These are phyloP conservation scores for Capronia americana DNA, from an alignment of 2,329 filamentous ascomycete genomes.

Conservation along the genomic window DNA sequence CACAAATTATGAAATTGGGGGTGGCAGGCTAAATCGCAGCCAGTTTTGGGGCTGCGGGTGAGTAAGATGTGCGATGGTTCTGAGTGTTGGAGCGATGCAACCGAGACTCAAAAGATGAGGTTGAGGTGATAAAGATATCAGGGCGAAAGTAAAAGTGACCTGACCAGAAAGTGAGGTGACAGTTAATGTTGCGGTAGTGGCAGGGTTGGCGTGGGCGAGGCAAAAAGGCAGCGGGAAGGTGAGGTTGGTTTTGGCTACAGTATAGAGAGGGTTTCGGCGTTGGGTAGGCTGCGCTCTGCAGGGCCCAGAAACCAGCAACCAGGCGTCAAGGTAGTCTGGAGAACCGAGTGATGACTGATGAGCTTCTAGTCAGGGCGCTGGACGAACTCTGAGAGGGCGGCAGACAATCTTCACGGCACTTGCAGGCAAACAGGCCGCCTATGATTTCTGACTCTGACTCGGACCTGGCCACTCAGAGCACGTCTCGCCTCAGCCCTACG, in stretches of 20 bases:
- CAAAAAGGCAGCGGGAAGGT: constrained; percentile 24
- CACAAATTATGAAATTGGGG: constrained; percentile 34
- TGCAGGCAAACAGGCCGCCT: constrained; percentile 21
- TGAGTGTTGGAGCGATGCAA: constrained; percentile 1
- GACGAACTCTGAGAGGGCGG: constrained; percentile 20
- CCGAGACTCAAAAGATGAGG: constrained; percentile 1
- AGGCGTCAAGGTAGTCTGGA: constrained; percentile 14
- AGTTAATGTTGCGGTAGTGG: constrained; percentile 13
- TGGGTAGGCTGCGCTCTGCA: constrained; percentile 22
- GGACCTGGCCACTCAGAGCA: constrained; percentile 28
- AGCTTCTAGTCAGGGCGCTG: constrained; percentile 24
- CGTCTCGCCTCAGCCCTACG: constrained; percentile 26
- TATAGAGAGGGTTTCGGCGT: constrained; percentile 19
- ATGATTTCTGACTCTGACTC: constrained; percentile 31
- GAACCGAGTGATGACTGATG: constrained; percentile 17
- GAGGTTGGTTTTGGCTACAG: constrained; percentile 25
- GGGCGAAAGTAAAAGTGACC: constrained; percentile 5
- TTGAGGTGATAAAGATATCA: neutral
- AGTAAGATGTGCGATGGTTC: constrained; percentile 11
- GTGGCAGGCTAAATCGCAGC: constrained; percentile 27
- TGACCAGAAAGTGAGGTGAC: constrained; percentile 19
- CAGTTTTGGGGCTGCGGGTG: constrained; percentile 17
- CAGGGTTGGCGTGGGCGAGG: constrained; percentile 23
- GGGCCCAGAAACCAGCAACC: constrained; percentile 2
- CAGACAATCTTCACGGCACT: constrained; percentile 8